Percentiles rank a stretch among this genome's conserved stretches.
phyloP scores from a whole-genome alignment of 805 yeast species.

The Metschnikowia continentalis region DNA sequence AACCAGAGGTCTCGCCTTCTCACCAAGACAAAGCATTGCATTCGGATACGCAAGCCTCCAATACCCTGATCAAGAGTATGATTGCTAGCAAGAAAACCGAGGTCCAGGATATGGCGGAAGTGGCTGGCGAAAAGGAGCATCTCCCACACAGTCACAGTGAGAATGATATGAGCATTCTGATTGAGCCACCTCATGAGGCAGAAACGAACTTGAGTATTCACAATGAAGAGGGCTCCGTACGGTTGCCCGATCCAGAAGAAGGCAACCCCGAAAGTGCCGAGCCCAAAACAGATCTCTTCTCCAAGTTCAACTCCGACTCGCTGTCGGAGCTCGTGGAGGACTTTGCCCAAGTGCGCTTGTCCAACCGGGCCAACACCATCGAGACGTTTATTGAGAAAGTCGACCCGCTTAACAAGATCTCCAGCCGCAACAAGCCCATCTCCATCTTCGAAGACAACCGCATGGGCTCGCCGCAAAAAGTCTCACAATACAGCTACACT shows the following conservation, averaged over 20 bases:
- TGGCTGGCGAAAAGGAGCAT: background rate
- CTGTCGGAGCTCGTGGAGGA: slow-evolving; percentile 16
- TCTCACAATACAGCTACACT: slow-evolving; percentile 28
- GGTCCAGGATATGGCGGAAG: background rate
- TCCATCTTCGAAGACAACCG: slow-evolving; percentile 36
- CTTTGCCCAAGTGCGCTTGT: slow-evolving; percentile 17
- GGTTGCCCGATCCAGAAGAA: background rate
- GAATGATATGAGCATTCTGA: background rate
- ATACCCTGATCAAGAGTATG: background rate
- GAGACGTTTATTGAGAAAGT: slow-evolving; percentile 36
- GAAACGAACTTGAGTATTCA: background rate
- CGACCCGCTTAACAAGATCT: slow-evolving; percentile 38
- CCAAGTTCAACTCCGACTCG: slow-evolving; percentile 7
- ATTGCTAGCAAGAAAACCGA: background rate
- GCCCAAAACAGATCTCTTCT: slow-evolving; percentile 4
- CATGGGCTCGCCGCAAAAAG: slow-evolving; percentile 35
- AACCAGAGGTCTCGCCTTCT: background rate
- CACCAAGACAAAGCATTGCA: background rate
- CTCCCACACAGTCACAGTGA: background rate
- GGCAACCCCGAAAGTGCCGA: background rate
- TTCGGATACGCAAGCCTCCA: background rate
- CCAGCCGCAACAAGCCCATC: slow-evolving; percentile 33
- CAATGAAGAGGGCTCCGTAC: background rate
- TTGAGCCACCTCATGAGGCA: background rate
- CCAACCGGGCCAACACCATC: slow-evolving; percentile 20